Percentiles rank a stretch among this genome's conserved stretches.
Conservation (phyloP, 495 filamentous ascomycete genomes). For the Baudoinia panamericana region DNA sequence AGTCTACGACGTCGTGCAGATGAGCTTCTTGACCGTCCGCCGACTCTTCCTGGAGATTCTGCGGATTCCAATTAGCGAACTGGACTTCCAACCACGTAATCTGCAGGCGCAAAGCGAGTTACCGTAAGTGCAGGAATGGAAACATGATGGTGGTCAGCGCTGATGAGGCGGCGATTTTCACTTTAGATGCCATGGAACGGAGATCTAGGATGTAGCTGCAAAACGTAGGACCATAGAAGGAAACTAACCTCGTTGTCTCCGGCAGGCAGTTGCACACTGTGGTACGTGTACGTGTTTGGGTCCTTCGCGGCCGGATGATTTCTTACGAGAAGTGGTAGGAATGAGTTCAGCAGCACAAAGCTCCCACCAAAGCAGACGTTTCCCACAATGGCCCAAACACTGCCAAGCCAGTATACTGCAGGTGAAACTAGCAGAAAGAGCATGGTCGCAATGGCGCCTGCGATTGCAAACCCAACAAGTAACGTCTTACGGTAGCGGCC, state of each 20-base stretch:
- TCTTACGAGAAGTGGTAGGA: slow-evolving; percentile 34
- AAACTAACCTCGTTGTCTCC: slow-evolving; percentile 14
- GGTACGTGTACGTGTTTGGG: too few relatives aligned
- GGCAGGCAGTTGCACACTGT: neutral
- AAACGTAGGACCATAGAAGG: too few relatives aligned
- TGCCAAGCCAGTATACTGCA: slow-evolving; percentile 63
- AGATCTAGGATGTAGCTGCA: too few relatives aligned
- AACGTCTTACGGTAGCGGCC: slow-evolving; percentile 84
- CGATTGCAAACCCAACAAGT: slow-evolving; percentile 67
- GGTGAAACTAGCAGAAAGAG: slow-evolving; percentile 67
- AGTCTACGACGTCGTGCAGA: slow-evolving; percentile 18
- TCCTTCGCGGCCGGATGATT: slow-evolving; percentile 49
- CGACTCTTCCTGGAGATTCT: neutral
- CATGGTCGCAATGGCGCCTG: slow-evolving; percentile 75
- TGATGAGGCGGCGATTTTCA: too few relatives aligned
- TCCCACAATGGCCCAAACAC: slow-evolving; percentile 69
- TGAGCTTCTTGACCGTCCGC: slow-evolving; percentile 11
- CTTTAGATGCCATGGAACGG: too few relatives aligned
- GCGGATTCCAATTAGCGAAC: too few relatives aligned
- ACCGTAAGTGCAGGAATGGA: too few relatives aligned
- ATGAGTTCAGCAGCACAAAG: slow-evolving; percentile 35
- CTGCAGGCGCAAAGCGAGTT: too few relatives aligned
- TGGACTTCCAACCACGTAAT: too few relatives aligned
- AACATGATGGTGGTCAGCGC: too few relatives aligned
- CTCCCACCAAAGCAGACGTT: slow-evolving; percentile 57